Evolutionary conservation across 2,329 filamentous ascomycete genomes (phyloP).

Genomic region (Cercospora sp.): DNA sequence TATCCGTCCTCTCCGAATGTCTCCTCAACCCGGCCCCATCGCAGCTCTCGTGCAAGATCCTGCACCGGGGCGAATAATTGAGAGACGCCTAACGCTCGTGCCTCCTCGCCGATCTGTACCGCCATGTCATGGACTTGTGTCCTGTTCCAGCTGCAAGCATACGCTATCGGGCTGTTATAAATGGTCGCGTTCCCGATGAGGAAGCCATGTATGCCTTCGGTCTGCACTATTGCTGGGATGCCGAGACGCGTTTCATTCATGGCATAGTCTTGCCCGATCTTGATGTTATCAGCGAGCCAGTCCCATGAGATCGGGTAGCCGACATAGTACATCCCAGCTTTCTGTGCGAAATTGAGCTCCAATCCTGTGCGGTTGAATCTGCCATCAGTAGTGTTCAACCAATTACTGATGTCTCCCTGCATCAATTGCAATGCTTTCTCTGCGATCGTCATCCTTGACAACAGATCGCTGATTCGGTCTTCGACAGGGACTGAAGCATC

Average conservation of each 20-base stretch:
- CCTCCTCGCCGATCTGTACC: slow-evolving; percentile 63
- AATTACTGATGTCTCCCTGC: slow-evolving; percentile 68
- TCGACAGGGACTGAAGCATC: slow-evolving; percentile 63
- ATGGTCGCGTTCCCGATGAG: slow-evolving; percentile 72
- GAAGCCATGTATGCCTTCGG: slow-evolving; percentile 73
- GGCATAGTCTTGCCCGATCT: slow-evolving; percentile 68
- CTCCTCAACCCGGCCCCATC: slow-evolving; percentile 73
- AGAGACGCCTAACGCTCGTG: slow-evolving; percentile 67
- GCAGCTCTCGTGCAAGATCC: slow-evolving; percentile 69
- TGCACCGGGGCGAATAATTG: slow-evolving; percentile 71
- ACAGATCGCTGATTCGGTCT: slow-evolving; percentile 64
- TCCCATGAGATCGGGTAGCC: slow-evolving; percentile 66
- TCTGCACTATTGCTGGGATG: slow-evolving; percentile 72
- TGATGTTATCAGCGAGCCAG: slow-evolving; percentile 63
- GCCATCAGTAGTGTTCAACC: slow-evolving; percentile 67
- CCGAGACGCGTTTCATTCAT: slow-evolving; percentile 65
- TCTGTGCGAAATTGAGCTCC: slow-evolving; percentile 64
- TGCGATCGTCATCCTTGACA: slow-evolving; percentile 71
- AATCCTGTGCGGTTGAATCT: slow-evolving; percentile 68
- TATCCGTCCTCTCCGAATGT: slow-evolving; percentile 69
- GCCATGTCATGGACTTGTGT: slow-evolving; percentile 67
- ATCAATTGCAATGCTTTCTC: slow-evolving; percentile 70
- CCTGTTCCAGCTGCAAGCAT: slow-evolving; percentile 70
- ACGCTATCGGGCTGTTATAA: slow-evolving; percentile 74
- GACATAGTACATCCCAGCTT: slow-evolving; percentile 71